phyloP scores from a whole-genome alignment of 345 rosid species.

The Gossypioides kirkii region DNA sequence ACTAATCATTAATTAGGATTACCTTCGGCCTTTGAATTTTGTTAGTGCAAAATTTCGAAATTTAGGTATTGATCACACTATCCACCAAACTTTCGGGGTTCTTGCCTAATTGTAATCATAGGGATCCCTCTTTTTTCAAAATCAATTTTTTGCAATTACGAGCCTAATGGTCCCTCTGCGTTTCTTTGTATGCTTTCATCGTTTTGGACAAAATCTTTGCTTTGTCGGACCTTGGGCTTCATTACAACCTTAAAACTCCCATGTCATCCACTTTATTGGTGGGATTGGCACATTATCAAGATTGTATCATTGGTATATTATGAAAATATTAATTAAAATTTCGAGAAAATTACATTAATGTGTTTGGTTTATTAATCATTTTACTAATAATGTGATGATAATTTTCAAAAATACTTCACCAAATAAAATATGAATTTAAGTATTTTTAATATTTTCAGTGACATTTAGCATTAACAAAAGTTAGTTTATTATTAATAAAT shows the following conservation, averaged over 20 bases:
- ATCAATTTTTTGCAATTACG: background rate
- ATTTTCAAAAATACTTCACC: too few relatives aligned
- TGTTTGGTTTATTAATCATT: too few relatives aligned
- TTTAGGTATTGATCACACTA: slow-evolving; percentile 6
- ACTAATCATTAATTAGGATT: background rate
- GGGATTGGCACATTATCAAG: too few relatives aligned
- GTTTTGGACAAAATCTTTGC: slow-evolving; percentile 4
- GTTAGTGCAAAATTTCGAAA: slow-evolving; percentile 3
- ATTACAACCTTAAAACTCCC: background rate
- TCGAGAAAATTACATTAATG: too few relatives aligned
- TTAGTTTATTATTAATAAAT: too few relatives aligned
- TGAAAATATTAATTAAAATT: too few relatives aligned
- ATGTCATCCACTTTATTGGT: too few relatives aligned
- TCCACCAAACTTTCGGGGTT: background rate
- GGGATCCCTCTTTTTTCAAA: slow-evolving; percentile 1
- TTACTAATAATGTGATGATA: too few relatives aligned
- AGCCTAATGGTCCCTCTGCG: background rate
- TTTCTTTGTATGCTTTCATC: background rate
- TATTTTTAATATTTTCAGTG: too few relatives aligned
- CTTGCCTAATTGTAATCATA: slow-evolving; percentile 7
- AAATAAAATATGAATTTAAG: too few relatives aligned
- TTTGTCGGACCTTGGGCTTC: background rate
- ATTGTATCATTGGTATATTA: too few relatives aligned
- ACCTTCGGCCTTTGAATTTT: background rate
- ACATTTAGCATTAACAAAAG: too few relatives aligned